Percentiles rank a stretch among this genome's conserved stretches.
These are phyloP conservation scores for Kodamaea ohmeri DNA, from an alignment of 1,139 yeast genomes.

Conservation along the genomic window DNA sequence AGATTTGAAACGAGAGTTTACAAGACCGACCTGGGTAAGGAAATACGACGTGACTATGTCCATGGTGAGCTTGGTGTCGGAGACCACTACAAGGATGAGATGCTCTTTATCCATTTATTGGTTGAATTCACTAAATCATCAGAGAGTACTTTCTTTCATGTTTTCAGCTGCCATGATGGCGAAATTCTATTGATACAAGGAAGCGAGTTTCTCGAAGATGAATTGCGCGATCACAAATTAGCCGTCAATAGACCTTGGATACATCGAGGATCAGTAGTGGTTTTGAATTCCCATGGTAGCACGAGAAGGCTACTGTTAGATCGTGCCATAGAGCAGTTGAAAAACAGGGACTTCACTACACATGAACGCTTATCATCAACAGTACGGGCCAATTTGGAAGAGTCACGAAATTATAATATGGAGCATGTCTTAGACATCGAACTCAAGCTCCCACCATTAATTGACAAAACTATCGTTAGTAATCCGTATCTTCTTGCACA, in stretches of 20 bases:
- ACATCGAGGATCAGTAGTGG: constrained; percentile 28
- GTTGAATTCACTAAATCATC: constrained; percentile 27
- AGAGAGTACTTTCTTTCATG: constrained; percentile 41
- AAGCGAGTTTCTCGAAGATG: constrained; percentile 41
- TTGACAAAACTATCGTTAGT: constrained; percentile 7
- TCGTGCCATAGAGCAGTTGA: constrained; percentile 12
- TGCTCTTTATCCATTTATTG: constrained; percentile 43
- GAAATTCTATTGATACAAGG: constrained; percentile 53
- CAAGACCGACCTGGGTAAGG: constrained; percentile 23
- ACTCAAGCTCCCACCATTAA: constrained; percentile 8
- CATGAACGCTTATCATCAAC: constrained; percentile 8
- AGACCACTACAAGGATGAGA: constrained; percentile 44
- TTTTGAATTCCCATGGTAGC: constrained; percentile 14
- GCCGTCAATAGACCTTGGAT: constrained; percentile 47
- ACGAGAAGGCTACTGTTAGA: constrained; percentile 7
- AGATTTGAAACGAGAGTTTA: constrained; percentile 4
- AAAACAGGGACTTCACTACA: constrained; percentile 10
- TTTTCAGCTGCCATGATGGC: constrained; percentile 51
- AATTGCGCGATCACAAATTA: constrained; percentile 15
- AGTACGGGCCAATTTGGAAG: neutral
- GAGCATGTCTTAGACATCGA: constrained; percentile 12
- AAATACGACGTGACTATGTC: constrained; percentile 26
- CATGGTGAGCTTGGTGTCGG: constrained; percentile 45
- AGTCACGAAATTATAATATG: constrained; percentile 8
- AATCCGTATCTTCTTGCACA: constrained; percentile 13